Conservation (phyloP, 2,329 filamentous ascomycete species). For the Colletotrichum cuscutae region DNA sequence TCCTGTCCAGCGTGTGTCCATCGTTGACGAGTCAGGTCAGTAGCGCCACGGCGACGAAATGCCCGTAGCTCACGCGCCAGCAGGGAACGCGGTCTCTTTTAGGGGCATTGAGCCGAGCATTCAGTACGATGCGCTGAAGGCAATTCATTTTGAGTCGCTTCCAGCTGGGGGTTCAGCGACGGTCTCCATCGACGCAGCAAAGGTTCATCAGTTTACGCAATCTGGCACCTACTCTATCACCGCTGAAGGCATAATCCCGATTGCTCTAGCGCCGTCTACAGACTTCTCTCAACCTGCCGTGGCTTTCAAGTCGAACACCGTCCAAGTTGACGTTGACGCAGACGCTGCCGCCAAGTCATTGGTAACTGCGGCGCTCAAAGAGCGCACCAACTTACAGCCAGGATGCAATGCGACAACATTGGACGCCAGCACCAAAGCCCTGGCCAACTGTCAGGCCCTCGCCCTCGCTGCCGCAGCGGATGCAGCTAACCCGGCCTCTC, state of each 20-base stretch:
- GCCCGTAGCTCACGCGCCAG: too few species aligned
- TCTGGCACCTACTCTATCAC: conserved; percentile 36
- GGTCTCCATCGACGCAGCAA: conserved; percentile 33
- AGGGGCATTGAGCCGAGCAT: conserved; percentile 37
- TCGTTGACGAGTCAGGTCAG: neutral
- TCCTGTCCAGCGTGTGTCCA: conserved; percentile 2
- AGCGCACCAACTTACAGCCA: conserved; percentile 26
- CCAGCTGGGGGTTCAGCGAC: conserved; percentile 28
- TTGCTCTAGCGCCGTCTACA: conserved; percentile 25
- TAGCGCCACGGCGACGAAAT: neutral
- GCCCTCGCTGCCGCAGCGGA: conserved; percentile 37
- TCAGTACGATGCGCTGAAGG: conserved; percentile 35
- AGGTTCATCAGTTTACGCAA: conserved; percentile 34
- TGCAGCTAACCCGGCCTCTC: conserved; percentile 34
- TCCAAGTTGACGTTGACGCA: conserved; percentile 33
- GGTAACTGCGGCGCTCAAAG: conserved; percentile 10
- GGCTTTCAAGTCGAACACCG: conserved; percentile 34
- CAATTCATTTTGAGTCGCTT: conserved; percentile 7
- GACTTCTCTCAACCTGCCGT: conserved; percentile 28
- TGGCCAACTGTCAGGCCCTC: conserved; percentile 36
- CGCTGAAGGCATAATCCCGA: conserved; percentile 33
- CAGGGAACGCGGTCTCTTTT: conserved; percentile 25
- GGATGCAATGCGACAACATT: conserved; percentile 7
- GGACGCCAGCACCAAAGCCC: conserved; percentile 24
- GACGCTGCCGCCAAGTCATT: conserved; percentile 1